Conservation (phyloP, 1,139 yeast species). For the Pichia sp. region DNA sequence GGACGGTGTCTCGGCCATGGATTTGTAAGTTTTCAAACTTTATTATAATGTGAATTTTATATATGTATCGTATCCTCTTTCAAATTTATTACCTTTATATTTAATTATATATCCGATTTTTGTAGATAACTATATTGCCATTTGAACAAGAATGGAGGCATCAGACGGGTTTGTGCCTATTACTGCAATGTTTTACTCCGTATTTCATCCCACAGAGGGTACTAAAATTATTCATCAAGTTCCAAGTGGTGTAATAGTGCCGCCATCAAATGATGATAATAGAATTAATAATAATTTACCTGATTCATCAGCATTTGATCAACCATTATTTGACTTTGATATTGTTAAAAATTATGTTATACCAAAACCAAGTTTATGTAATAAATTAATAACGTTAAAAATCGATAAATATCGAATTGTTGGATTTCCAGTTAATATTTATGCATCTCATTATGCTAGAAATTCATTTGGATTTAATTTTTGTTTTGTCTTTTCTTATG, state of each 20-base stretch:
- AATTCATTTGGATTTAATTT: constrained; percentile 90
- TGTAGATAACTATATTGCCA: background rate
- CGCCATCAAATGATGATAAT: constrained; percentile 26
- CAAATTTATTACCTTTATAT: too few species aligned
- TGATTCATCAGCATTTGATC: constrained; percentile 32
- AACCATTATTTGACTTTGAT: constrained; percentile 69
- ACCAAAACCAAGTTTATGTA: constrained; percentile 89
- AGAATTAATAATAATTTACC: constrained; percentile 14
- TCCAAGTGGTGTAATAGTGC: constrained; percentile 56
- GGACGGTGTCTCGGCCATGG: constrained; percentile 10
- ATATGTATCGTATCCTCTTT: too few species aligned
- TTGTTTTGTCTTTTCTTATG: constrained; percentile 83
- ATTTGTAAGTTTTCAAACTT: background rate
- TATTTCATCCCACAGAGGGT: constrained; percentile 93
- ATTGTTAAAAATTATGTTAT: constrained; percentile 83
- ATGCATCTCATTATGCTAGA: constrained; percentile 69
- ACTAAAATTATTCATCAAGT: constrained; percentile 91
- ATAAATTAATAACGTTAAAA: constrained; percentile 68
- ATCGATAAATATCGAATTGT: constrained; percentile 65
- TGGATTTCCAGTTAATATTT: constrained; percentile 88
- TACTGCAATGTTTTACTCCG: constrained; percentile 79
- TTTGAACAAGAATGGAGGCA: constrained; percentile 16
- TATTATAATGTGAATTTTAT: too few species aligned
- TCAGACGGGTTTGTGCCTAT: constrained; percentile 70
- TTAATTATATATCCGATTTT: too few species aligned